These are phyloP conservation scores for Toxoplasma gondii DNA, from an alignment of 169 alveolate species.

Conservation along the genomic window DNA sequence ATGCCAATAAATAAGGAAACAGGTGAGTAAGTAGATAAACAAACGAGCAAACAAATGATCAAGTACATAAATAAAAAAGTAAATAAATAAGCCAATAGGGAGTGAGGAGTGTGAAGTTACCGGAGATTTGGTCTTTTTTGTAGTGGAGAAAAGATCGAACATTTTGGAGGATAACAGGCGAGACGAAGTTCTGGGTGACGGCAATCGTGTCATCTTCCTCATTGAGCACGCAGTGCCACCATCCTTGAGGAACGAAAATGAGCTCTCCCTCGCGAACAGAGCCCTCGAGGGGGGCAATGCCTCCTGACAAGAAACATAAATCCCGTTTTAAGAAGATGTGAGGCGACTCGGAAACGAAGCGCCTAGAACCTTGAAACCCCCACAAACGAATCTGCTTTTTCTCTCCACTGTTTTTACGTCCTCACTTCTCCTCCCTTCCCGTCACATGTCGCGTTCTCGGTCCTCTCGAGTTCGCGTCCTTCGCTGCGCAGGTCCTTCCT, in stretches of 20 bases:
- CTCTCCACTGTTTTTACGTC: too few species aligned
- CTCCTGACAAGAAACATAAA: background rate
- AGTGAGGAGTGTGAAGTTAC: background rate
- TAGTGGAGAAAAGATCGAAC: background rate
- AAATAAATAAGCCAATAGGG: background rate
- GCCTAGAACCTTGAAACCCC: too few species aligned
- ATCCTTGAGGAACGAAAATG: background rate
- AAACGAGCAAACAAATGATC: background rate
- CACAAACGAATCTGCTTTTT: too few species aligned
- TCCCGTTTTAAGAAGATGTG: too few species aligned
- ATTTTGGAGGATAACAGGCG: background rate
- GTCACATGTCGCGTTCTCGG: too few species aligned
- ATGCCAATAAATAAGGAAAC: too few species aligned
- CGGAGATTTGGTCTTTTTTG: background rate
- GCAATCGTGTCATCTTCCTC: slow-evolving; percentile 43
- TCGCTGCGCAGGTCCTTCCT: too few species aligned
- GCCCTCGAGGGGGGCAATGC: background rate
- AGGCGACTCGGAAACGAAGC: too few species aligned
- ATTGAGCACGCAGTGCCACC: slow-evolving; percentile 56
- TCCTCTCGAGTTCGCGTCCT: too few species aligned
- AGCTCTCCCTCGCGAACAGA: background rate
- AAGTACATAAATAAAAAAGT: background rate
- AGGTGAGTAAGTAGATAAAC: background rate
- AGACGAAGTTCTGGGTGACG: slow-evolving; percentile 43
- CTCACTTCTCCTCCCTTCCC: too few species aligned